Base-by-base conservation (phyloP, 805 yeast species). In the Metschnikowia vanudenii region DNA sequence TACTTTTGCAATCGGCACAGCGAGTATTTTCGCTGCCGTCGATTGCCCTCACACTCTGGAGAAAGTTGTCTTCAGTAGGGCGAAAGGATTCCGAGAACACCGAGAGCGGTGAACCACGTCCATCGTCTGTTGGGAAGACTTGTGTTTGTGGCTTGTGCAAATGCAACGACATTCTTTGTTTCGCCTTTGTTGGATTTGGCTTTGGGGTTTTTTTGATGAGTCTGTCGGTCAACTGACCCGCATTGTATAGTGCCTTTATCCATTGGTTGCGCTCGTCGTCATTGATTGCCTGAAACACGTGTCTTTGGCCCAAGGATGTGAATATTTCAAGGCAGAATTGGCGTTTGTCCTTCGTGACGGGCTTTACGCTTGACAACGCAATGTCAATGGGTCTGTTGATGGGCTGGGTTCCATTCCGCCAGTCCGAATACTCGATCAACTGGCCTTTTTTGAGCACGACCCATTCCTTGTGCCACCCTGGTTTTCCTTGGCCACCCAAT, bases 391-490 rank as follows among this genome's bases (percentile, higher is more conserved):
- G 90, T 17, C 74, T 75, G 51, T 81, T 76, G 51, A 87, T 79
- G 14, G 81, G 72, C 26, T 75, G 77, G 16, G 72, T 70, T 17
- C 88, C 88, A 46, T 75, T 79, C 55, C 91, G 78, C 94, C 96
- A 89, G 64, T 88, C 90, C 37, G 84, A 75, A 60, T 78, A 88
- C 59, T 88, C 94, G 37, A 74, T 71, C 35, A 89, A 67, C 47
- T 74, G 76, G 2, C 92, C 90, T n/a, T 80, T 78, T 12, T 78
- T 75, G 41, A 88, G 69, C 0, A 82, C 87, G 0, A 89, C 86
- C 91, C 96, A 87, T 61, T 85, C 90, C 57, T 88, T 88, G 62
- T 88, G 95, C 97, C 96, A 90, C 3, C 85, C 84, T 18, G 71
- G 78, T 49, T 78, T 78, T 0, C 82, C 81, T 47, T 78, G 80